Evolutionary conservation across 78 protist genomes (phyloP), one percentile per base, ranked within the genome.

Genomic region (Andalucia godoyi): DNA sequence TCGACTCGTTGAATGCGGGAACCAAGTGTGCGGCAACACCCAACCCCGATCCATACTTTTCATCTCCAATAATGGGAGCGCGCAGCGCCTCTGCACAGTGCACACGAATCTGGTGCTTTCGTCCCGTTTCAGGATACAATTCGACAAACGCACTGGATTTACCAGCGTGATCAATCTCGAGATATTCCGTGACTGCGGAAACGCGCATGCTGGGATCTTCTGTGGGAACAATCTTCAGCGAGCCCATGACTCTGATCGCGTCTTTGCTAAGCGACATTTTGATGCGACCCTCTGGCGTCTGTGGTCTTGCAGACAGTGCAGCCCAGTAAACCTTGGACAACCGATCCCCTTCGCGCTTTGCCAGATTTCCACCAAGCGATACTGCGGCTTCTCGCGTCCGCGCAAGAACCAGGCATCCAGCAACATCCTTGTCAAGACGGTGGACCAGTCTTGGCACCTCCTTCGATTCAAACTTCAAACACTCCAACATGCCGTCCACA

Each of bases 321-420:
- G 82, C 82, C 82, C 82, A 76, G 68, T 76, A 76, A 2, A 75
- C 68, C 54, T 76, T 76, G n/a, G n/a, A n/a, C n/a, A n/a, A 42
- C 25, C 70, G 57, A 42, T 59, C 58, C 1, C 0, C 36, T 63
- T 27, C 42, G 12, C 37, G 6, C 30, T 68, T 5, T 57, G 63
- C 72, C 27, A 65, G 67, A 40, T 65, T 65, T 18, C 57, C 61
- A 21, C 70, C 58, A 70, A 75, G 63, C 45, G 66, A 58, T 10
- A 39, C 25, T 23, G 71, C 68, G 7, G 74, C 73, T 21, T 23
- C 59, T 6, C 70, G 25, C 9, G 66, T 68, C 23, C 82, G n/a
- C 30, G 63, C 82, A 21, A 76, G 34, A 9, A 76, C 57, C 27
- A 76, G 27, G 5, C 52, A 46, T 3, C 74, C 74, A 69, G 67